Evolutionary conservation across 2,329 filamentous ascomycete species (phyloP), one percentile per base, ranked within the genome.

Genomic region (Hypoxylon sp.): DNA sequence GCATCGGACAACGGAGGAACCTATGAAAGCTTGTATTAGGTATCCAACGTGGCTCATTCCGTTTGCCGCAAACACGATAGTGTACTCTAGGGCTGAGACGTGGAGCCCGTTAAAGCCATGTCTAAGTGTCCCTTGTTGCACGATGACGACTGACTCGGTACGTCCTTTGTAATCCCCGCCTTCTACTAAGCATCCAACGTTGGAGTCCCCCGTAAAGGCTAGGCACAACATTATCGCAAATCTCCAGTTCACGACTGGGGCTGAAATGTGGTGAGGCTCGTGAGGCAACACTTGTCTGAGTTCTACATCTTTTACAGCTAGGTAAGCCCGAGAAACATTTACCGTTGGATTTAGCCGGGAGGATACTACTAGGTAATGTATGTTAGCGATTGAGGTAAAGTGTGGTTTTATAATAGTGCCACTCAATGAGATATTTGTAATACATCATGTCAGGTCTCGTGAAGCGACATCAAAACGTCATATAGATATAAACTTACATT

Each of bases 401-500:
- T 48, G 17, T 59, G 11, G 42, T 8, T 63, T 59, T 39, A 51
- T 62, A 59, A 59, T 66, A 37, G 9, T 35, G 26, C 46, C 46
- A 47, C 39, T 39, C 14, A 33, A n/a, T 37, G n/a, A 26, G 29
- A 59, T 48, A 51, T 67, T 63, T 66, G 52, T 67, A 63, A 66
- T 60, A 44, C 44, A 48, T 55, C 11, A 29, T 63, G 8, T 26
- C 17, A 50, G 44, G 52, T 51, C 11, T 63, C 26, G 19, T 44
- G 51, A 29, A 29, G 46, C 58, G 44, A 58, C 37, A 62, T 57
- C 37, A 52, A 37, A 33, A n/a, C 31, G 52, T 42, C n/a, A 37
- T 44, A 51, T 42, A 37, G n/a, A 39, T 59, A 53, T 52, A 60
- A 60, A 31, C 29, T 17, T 22, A 51, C 13, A 42, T 48, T 4